Evolutionary conservation across 2,329 filamentous ascomycete genomes (phyloP), one percentile per base, ranked within the genome.

Genomic region (Juglanconis oblonga): DNA sequence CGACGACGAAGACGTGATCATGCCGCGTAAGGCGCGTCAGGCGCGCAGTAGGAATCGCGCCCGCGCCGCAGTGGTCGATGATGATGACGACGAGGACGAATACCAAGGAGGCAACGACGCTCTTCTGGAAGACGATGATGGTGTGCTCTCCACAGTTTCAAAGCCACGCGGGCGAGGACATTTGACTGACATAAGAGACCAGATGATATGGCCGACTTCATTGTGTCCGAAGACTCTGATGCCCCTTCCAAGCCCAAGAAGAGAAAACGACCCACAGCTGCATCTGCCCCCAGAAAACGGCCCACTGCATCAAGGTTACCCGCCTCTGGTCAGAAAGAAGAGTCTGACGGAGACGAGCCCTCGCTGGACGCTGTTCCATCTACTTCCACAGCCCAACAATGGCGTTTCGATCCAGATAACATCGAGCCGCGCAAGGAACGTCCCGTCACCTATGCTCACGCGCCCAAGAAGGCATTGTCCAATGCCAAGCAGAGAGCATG

Each of bases 191-290:
- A 33, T 13, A 5, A 45, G 13, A 33, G 50, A n/a, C 1, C 52
- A 84, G 78, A 81, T 75, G 91, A 95, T 57, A 86, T 96, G 77
- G 91, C 88, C 63, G 90, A 97, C 71, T 98, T 98, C 68, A 81
- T 98, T 31, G 92, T 89, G 4, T 87, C 89, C 0, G 93, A 97
- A 68, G 91, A 96, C 47, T 94, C 91, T 0, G 92, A 96, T 52
- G 89, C 87, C 17, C 70, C 80, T 63, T 65, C 78, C 67, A 71
- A 81, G 31, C 79, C 88, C 0, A 89, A 86, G 70, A 97, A 96
- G 75, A 78, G 89, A 68, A 97, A 96, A 75, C 82, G 89, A n/a
- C 73, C 85, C 3, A 67, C 73, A 7, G 69, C 80, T 13, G 70
- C 77, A 14, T 24, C 53, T 13, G 70, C 76, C 0, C 74, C 86